A percentile compares a stretch with the other conserved stretches of the same genome.
These are phyloP conservation scores for Fraxinus americana DNA, from an alignment of 257 asterid species.

Conservation along the genomic window DNA sequence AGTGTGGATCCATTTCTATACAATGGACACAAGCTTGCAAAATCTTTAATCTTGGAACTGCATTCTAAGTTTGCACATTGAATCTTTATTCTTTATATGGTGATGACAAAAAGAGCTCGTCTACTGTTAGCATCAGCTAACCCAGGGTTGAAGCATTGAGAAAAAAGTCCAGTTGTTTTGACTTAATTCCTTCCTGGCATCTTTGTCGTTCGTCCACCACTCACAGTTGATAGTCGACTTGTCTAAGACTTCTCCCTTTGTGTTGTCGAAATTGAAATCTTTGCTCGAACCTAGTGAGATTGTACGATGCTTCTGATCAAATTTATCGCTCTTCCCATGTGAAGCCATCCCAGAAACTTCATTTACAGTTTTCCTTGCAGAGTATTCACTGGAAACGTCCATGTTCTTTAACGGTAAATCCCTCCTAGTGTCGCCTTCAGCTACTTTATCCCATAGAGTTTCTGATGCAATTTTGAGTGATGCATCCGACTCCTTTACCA, in stretches of 20 bases:
- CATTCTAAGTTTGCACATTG: neutral
- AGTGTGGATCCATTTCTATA: neutral
- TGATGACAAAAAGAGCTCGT: neutral
- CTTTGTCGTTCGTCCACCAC: constrained; percentile 88
- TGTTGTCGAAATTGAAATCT: constrained; percentile 80
- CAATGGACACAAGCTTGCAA: neutral
- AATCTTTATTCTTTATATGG: neutral
- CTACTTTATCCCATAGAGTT: constrained; percentile 21
- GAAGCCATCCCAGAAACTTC: constrained; percentile 30
- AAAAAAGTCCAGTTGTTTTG: constrained; percentile 80
- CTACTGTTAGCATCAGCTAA: constrained; percentile 48
- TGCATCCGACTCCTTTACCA: constrained; percentile 42
- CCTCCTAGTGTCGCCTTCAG: constrained; percentile 24
- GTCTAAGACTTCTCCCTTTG: constrained; percentile 62
- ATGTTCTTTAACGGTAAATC: constrained; percentile 29
- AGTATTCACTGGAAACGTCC: constrained; percentile 34
- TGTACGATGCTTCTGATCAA: constrained; percentile 48
- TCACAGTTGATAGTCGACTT: constrained; percentile 66
- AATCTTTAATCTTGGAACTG: neutral
- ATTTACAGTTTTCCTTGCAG: constrained; percentile 25
- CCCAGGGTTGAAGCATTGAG: constrained; percentile 73
- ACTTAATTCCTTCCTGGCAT: constrained; percentile 40
- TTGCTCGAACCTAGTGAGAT: constrained; percentile 83
- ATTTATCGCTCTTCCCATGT: neutral
- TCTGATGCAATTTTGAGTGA: constrained; percentile 26